Evolutionary conservation across 1,284 basidiomycete genomes (phyloP), one percentile per base, ranked within the genome.

Genomic region (Puccinia horiana): DNA sequence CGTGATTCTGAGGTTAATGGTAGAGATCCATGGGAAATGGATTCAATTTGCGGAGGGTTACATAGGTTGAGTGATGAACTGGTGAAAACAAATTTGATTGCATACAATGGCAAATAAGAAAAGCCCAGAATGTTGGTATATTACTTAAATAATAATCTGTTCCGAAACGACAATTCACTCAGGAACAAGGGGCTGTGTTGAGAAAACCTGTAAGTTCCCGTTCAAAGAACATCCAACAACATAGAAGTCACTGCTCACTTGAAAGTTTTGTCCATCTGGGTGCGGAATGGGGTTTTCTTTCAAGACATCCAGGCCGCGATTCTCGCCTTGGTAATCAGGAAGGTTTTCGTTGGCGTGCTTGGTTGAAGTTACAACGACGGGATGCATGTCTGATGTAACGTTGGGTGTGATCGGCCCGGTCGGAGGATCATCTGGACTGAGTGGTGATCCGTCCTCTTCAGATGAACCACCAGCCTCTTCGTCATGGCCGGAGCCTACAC

Each of bases 391-490:
- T 47, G 42, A 35, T 0, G 35, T 35, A 0, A 52, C 67, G 35
- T 58, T 20, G 1, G 78, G 78, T 12, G 78, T 81, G 4, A 58
- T 81, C 40, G 78, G 78, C 40, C 67, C 78, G 26, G 78, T 73
- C 29, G 70, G 74, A 20, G 42, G 52, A 32, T 81, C 78, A 44
- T 73, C 78, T 12, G 78, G 78, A 58, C 78, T 81, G 42, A 73
- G 32, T 16, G 78, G 26, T 23, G 52, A 37, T 40, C 47, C 78
- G 63, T 81, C 78, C 35, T 81, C 78, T 35, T 81, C 78, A 54
- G 78, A 81, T 18, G 78, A 81, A 11, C 78, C 78, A 42, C 78
- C 78, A 12, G 40, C 54, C 52, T 81, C 69, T 18, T 74, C 78
- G 14, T 81, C 78, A 6, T 69, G 54, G 20, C n/a, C 42, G 1